phyloP scores from a whole-genome alignment of 441 rosid genomes.

The Croton laevigatus region DNA sequence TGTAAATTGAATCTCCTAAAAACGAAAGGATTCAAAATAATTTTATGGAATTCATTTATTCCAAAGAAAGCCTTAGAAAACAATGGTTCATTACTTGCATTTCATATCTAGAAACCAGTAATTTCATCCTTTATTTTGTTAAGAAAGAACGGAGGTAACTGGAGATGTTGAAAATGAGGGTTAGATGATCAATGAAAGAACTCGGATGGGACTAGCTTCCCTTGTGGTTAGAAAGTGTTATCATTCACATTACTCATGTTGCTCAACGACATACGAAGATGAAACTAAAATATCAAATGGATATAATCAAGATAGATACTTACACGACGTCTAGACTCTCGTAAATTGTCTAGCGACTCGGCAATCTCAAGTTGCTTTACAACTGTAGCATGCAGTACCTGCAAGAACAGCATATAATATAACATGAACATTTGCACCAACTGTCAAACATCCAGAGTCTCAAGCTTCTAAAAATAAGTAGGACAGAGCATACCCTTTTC shows the following conservation, averaged over 20 bases:
- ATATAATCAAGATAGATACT: slow-evolving; percentile 28
- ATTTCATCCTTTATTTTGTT: too few relatives aligned
- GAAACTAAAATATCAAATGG: neutral
- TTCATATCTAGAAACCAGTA: too few relatives aligned
- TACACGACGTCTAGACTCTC: slow-evolving; percentile 60
- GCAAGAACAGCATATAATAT: slow-evolving; percentile 19
- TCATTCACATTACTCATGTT: neutral
- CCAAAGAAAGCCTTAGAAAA: too few relatives aligned
- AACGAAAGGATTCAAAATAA: too few relatives aligned
- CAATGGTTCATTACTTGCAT: too few relatives aligned
- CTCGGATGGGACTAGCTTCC: neutral
- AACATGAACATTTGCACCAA: neutral
- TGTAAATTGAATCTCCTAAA: too few relatives aligned
- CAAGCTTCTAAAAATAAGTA: neutral
- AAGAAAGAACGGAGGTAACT: neutral
- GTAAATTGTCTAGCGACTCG: slow-evolving; percentile 51
- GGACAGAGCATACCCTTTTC: slow-evolving; percentile 55
- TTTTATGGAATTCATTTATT: too few relatives aligned
- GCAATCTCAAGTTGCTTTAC: slow-evolving; percentile 77
- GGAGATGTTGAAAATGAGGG: neutral
- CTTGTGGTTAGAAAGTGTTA: neutral
- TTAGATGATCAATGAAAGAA: neutral
- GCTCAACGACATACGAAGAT: neutral
- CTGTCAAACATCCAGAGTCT: slow-evolving; percentile 12
- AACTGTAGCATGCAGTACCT: slow-evolving; percentile 73